Conservation (phyloP, 2,329 filamentous ascomycete species). For the Scedosporium aurantiacum region DNA sequence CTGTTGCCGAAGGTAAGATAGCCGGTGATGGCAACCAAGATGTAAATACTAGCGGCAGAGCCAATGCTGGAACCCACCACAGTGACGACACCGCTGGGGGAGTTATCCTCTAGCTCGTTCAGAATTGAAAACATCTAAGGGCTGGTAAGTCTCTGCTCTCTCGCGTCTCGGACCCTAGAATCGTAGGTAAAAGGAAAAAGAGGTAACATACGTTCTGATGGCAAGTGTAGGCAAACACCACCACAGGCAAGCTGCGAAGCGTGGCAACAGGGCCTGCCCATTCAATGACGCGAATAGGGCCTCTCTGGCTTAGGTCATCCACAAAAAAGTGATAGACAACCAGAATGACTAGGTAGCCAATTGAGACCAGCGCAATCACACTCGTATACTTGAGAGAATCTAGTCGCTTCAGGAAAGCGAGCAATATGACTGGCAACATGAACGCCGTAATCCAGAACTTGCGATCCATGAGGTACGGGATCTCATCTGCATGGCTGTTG, state of each 20-base stretch:
- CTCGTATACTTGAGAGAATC: slow-evolving; percentile 98
- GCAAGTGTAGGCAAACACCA: slow-evolving; percentile 98
- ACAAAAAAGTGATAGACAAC: slow-evolving; percentile 87
- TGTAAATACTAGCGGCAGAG: slow-evolving; percentile 74
- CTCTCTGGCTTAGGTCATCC: slow-evolving; percentile 64
- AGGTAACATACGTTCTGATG: slow-evolving; percentile 71
- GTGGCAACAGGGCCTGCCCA: slow-evolving; percentile 72
- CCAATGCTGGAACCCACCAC: slow-evolving; percentile 81
- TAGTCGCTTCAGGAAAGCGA: slow-evolving; percentile 81
- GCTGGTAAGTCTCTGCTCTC: slow-evolving; percentile 9
- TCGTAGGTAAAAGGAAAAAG: background rate
- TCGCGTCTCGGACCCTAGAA: no score
- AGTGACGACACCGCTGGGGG: slow-evolving; percentile 59
- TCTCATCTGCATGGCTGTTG: slow-evolving; percentile 44
- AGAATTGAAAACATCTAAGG: slow-evolving; percentile 92
- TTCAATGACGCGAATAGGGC: slow-evolving; percentile 61
- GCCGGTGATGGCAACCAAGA: slow-evolving; percentile 86
- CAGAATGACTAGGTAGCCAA: slow-evolving; percentile 84
- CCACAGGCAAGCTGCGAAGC: slow-evolving; percentile 80
- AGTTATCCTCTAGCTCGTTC: slow-evolving; percentile 84
- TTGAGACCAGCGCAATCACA: slow-evolving; percentile 79
- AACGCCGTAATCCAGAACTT: slow-evolving; percentile 98
- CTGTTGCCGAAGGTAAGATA: slow-evolving; percentile 92
- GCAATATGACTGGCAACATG: slow-evolving; percentile 89
- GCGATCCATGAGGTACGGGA: slow-evolving; percentile 72